Evolutionary conservation across 495 filamentous ascomycete genomes (phyloP).

Genomic region (Alectoria sarmentosa): DNA sequence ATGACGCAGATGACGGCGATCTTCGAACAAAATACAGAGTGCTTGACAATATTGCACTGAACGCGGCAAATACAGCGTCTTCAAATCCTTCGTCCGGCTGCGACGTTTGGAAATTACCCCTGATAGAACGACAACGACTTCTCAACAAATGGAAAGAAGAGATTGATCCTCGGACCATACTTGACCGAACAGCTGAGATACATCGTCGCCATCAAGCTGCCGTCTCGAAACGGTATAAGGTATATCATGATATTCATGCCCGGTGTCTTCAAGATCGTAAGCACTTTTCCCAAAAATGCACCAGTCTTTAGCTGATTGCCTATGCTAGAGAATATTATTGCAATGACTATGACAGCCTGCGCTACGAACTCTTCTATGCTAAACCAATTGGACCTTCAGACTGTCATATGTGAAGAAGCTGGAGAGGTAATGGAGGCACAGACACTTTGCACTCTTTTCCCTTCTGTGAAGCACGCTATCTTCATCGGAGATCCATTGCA

Average conservation of each 20-base stretch:
- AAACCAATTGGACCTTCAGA: conserved; percentile 25
- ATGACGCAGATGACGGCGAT: conserved; percentile 6
- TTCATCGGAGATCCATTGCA: conserved; percentile 52
- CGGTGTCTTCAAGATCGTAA: conserved; percentile 22
- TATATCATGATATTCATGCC: conserved; percentile 18
- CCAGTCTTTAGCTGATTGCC: not conserved
- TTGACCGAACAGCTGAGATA: conserved; percentile 24
- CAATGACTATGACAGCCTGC: conserved; percentile 33
- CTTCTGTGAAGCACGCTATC: conserved; percentile 47
- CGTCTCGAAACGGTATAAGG: conserved; percentile 15
- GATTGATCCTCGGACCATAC: conserved; percentile 20
- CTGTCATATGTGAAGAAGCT: conserved; percentile 52
- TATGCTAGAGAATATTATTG: conserved; percentile 28
- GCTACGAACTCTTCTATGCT: conserved; percentile 29
- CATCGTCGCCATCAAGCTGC: conserved; percentile 25
- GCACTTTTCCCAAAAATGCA: not conserved
- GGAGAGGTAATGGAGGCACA: conserved; percentile 51
- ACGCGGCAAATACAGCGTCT: conserved; percentile 10
- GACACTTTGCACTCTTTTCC: conserved; percentile 47
- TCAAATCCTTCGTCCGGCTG: not conserved
- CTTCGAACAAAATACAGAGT: conserved; percentile 14
- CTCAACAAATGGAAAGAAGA: conserved; percentile 23
- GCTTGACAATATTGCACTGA: conserved; percentile 7
- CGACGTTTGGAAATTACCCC: conserved; percentile 16
- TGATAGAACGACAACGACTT: conserved; percentile 19